Conservation (phyloP, 139 green algal species). For the Volvox africanus region DNA sequence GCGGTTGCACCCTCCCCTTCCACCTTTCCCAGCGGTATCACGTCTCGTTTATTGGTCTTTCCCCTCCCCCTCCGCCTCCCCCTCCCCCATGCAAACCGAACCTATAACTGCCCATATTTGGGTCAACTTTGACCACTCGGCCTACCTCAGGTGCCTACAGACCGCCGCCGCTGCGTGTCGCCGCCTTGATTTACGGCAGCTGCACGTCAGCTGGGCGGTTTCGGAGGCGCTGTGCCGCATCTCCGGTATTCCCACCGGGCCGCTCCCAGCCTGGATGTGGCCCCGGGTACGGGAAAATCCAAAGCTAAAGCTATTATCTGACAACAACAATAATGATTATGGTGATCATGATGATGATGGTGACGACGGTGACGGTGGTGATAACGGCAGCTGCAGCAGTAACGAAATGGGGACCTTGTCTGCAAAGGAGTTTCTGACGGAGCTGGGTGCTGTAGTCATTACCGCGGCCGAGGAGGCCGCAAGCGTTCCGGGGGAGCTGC, state of each 20-base stretch:
- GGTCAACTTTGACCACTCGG: too few relatives aligned
- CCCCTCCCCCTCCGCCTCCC: too few relatives aligned
- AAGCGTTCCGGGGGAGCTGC: not conserved
- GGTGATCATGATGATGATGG: too few relatives aligned
- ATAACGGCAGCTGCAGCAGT: not conserved
- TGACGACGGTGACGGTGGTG: too few relatives aligned
- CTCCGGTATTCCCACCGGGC: not conserved
- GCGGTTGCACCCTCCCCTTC: too few relatives aligned
- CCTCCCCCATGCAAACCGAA: too few relatives aligned
- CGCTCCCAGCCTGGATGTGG: constrained; percentile 29
- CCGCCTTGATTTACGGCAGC: not conserved
- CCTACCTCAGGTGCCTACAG: constrained; percentile 22
- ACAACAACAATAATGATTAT: not conserved
- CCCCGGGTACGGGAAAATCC: not conserved
- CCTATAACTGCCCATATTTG: too few relatives aligned
- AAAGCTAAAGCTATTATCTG: not conserved
- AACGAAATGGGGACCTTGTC: not conserved
- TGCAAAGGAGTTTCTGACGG: not conserved
- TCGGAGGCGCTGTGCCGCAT: constrained; percentile 26
- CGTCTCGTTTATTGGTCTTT: too few relatives aligned
- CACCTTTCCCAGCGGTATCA: too few relatives aligned
- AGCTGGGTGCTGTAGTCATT: constrained; percentile 24
- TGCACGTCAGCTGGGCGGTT: constrained; percentile 21
- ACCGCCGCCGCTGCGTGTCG: constrained; percentile 3
- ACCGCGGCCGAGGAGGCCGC: not conserved